phyloP scores from a whole-genome alignment of 306 rosid genomes.

The Lathyrus tuberosus region DNA sequence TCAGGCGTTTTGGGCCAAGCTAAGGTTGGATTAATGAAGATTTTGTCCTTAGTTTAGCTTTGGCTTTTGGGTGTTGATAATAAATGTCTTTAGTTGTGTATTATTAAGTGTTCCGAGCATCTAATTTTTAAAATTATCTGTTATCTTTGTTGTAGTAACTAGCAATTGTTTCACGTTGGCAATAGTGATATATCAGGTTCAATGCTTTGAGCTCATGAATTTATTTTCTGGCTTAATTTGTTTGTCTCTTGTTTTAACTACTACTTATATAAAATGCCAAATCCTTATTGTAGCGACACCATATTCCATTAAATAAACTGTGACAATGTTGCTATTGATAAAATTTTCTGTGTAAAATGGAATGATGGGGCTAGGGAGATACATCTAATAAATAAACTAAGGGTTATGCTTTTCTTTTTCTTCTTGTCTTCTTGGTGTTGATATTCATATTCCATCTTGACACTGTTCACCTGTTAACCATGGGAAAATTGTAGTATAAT shows the following conservation, averaged over 20 bases:
- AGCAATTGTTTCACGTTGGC: neutral
- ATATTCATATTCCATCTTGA: conserved; percentile 21
- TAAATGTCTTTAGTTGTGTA: conserved; percentile 12
- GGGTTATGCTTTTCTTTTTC: neutral
- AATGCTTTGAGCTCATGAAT: conserved; percentile 8
- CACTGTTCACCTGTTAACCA: neutral
- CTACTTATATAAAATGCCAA: neutral
- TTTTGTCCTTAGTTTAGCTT: conserved; percentile 1
- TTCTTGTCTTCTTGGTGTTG: conserved; percentile 7
- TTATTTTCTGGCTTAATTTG: conserved; percentile 11
- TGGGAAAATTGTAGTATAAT: neutral
- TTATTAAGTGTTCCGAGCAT: conserved; percentile 4
- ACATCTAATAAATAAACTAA: conserved; percentile 9
- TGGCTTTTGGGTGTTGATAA: conserved; percentile 3
- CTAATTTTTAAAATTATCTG: neutral
- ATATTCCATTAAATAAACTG: conserved; percentile 15
- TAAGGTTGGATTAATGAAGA: neutral
- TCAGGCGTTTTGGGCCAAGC: neutral
- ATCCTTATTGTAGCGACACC: conserved; percentile 8
- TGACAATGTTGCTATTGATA: conserved; percentile 7
- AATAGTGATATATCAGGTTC: neutral
- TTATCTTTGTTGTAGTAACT: neutral
- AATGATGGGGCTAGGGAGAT: conserved; percentile 3
- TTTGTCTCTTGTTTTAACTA: conserved; percentile 18
- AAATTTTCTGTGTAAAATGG: conserved; percentile 23